phyloP scores from a whole-genome alignment of 495 filamentous ascomycete species.

The Aspergillus haitiensis region DNA sequence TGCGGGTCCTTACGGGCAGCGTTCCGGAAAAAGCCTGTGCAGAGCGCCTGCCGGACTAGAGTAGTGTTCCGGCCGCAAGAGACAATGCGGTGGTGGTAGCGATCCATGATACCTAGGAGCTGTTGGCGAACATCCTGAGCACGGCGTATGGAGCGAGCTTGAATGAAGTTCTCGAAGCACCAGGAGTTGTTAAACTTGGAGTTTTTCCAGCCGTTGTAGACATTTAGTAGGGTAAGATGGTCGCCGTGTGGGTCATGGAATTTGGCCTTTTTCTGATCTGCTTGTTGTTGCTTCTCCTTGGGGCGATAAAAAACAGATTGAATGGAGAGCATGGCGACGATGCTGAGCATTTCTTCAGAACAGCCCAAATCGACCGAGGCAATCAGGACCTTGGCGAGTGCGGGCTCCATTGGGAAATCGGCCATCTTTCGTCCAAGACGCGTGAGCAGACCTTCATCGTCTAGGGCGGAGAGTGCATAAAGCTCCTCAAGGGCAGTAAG shows the following conservation, averaged over 20 bases:
- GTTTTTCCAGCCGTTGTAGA: constrained; percentile 92
- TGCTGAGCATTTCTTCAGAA: constrained; percentile 89
- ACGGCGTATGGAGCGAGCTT: constrained; percentile 80
- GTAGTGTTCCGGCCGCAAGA: constrained; percentile 84
- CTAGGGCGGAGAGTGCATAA: constrained; percentile 86
- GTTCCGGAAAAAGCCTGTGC: constrained; percentile 94
- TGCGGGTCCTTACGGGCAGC: constrained; percentile 92
- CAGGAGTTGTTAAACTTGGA: constrained; percentile 79
- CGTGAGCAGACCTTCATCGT: constrained; percentile 95
- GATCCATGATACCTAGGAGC: constrained; percentile 86
- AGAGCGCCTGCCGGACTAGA: constrained; percentile 88
- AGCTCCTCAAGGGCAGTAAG: constrained; percentile 93
- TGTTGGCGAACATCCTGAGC: constrained; percentile 92
- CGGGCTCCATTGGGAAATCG: constrained; percentile 93
- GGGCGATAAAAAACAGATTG: constrained; percentile 89
- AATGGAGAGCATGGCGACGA: constrained; percentile 91
- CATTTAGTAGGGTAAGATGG: constrained; percentile 91
- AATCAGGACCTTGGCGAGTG: constrained; percentile 86
- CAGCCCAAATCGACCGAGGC: constrained; percentile 83
- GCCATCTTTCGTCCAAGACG: constrained; percentile 95
- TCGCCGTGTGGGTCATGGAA: constrained; percentile 96
- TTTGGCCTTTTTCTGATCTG: constrained; percentile 95
- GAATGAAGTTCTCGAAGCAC: constrained; percentile 98
- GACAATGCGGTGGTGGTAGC: constrained; percentile 76
- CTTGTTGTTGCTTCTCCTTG: constrained; percentile 93